These are phyloP conservation scores for Hyphodiscus hymeniophilus DNA, from an alignment of 495 filamentous ascomycete species.

Conservation along the genomic window DNA sequence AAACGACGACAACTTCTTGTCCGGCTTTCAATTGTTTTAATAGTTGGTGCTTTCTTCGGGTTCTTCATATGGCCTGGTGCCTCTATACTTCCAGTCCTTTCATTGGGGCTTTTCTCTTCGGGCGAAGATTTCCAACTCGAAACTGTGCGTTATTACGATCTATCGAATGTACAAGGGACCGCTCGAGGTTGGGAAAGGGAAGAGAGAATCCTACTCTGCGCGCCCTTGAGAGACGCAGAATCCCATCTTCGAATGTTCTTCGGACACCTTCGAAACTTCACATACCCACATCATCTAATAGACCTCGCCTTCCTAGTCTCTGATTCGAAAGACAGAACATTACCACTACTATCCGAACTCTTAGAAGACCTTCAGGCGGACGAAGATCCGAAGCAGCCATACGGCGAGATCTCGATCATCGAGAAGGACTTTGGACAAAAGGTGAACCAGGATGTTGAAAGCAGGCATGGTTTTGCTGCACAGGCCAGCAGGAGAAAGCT, in stretches of 20 bases:
- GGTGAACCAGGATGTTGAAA: slow-evolving; percentile 96
- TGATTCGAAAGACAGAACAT: slow-evolving; percentile 89
- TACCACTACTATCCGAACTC: slow-evolving; percentile 63
- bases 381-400: slow-evolving; percentile 67
- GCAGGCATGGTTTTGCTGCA: slow-evolving; percentile 93
- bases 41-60: slow-evolving; percentile 45
- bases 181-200: slow-evolving; percentile 89
- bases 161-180: slow-evolving; percentile 81
- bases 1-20: slow-evolving; percentile 67
- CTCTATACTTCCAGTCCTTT: slow-evolving; percentile 62
- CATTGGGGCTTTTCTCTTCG: slow-evolving; percentile 62
- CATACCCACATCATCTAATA: slow-evolving; percentile 93
- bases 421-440: slow-evolving; percentile 99
- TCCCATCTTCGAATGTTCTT: slow-evolving; percentile 98
- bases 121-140: slow-evolving; percentile 71
- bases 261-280: slow-evolving; percentile 88
- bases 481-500: slow-evolving; percentile 89
- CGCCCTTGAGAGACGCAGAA: slow-evolving; percentile 88
- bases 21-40: slow-evolving; percentile 46
- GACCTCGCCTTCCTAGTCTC: slow-evolving; percentile 96
- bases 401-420: slow-evolving; percentile 94
- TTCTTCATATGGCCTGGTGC: slow-evolving; percentile 59
- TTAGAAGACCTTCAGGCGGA: slow-evolving; percentile 76
- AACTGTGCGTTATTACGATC: slow-evolving; percentile 94
- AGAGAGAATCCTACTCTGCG: slow-evolving; percentile 91